Base-by-base conservation (phyloP, 2,329 filamentous ascomycete genomes). In the Trichoderma sp. region DNA sequence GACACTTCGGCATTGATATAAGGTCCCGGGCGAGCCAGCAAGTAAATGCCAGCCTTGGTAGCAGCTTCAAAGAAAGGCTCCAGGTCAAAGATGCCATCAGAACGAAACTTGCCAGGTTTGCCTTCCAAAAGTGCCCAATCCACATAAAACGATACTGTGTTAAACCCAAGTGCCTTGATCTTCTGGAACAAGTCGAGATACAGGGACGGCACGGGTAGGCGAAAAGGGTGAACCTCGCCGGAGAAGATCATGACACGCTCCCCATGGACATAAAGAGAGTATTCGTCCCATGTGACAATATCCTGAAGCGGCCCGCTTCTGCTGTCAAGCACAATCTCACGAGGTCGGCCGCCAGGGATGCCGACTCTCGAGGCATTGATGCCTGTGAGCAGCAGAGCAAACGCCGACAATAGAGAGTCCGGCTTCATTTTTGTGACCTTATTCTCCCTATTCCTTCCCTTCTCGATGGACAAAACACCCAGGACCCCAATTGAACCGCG, bases 61-160 rank as follows among this genome's bases (percentile, higher is more conserved):
- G 93, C 93, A 4, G 92, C 93, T 6, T 92, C 89, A 75, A 95
- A 94, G 81, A 96, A 94, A 0, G 90, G 89, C 74, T 93, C 87
- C 4, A 93, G 83, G 15, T 87, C 90, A 76, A 95, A 93, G 18
- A 94, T 85, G 0, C 92, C 93, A 2, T 93, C 89, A 1, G 90
- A 91, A 9, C 84, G 84, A 76, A 93, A 94, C 4, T 89, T 83
- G 1, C 92, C 93, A 0, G 85, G 89, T 72, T 91, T 90, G 3
- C 92, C 92, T 79, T 96, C 93, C 0, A 94, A 80, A 3, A 95
- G 82, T 3, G 91, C 92, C 93, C 93, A 97, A 76, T 94, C 87
- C 7, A 91, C 85, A 77, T 95, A 95, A 79, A 95, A 94, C 0
- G 92, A 94, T 1, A 95, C 91, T 58, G 89, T 87, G 76, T 92